Evolutionary conservation across 2,329 filamentous ascomycete genomes (phyloP), one percentile per base, ranked within the genome.

Genomic region (Cylindrodendrum hubeiense): DNA sequence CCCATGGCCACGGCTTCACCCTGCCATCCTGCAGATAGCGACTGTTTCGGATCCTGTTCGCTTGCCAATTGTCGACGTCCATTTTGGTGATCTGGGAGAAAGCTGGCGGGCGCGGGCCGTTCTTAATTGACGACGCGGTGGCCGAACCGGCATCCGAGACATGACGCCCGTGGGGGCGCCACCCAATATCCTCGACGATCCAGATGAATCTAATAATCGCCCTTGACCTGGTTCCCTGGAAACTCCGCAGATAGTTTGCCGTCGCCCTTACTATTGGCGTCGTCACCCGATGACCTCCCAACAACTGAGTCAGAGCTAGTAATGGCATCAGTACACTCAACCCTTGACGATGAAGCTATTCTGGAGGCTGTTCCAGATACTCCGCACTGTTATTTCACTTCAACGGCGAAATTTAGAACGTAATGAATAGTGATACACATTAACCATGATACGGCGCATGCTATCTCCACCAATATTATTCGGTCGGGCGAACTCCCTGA

Each of bases 401-500:
- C n/a, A 15, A 7, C 22, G 26, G 10, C 13, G 22, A 30, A 6
- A 21, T 24, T 8, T 8, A 30, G n/a, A 9, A 17, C 10, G 10
- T 17, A 5, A 33, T 19, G n/a, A 17, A 33, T 19, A 9, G 4
- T 17, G 6, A 13, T 34, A 3, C 4, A 13, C 4, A 13, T 17
- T 34, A 50, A 34, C 7, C n/a, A 15, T 15, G 37, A 39, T n/a
- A 17, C 33, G n/a, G 13, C 34, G 7, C 50, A 26, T 26, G 8
- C 50, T 30, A 22, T 7, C 28, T 13, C n/a, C n/a, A 10, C 1
- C 33, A n/a, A 21, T 22, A n/a, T 17, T 46, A 55, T 39, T 39
- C 22, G 5, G 62, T 60, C 3, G 72, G 68, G 5, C 61, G 63
- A 5, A 75, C 65, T 1, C 72, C 71, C 67, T 83, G 81, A 4